Conservation (phyloP, 164 flowering plant species). For the Chimonanthus salicifolius region DNA sequence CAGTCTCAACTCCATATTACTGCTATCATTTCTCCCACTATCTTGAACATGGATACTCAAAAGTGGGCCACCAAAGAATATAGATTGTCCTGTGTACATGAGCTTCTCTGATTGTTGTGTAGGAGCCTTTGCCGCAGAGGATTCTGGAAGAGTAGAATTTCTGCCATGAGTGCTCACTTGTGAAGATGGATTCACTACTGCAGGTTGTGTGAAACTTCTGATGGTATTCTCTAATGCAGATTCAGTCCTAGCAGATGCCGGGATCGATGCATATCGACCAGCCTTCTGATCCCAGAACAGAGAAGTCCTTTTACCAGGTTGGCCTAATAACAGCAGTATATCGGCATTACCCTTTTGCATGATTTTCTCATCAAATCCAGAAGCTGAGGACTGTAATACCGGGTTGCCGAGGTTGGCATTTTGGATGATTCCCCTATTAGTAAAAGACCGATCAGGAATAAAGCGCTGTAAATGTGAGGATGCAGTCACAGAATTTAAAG, state of each 20-base stretch:
- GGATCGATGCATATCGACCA: conserved; percentile 80
- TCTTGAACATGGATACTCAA: conserved; percentile 43
- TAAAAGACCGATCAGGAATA: conserved; percentile 30
- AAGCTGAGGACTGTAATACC: conserved; percentile 20
- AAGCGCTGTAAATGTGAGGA: conserved; percentile 14
- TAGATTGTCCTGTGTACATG: conserved; percentile 72
- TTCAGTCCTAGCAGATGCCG: conserved; percentile 37
- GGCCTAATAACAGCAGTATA: conserved; percentile 37
- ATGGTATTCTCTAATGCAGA: conserved; percentile 39
- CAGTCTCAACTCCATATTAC: conserved; percentile 29
- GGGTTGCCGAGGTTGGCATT: conserved; percentile 21
- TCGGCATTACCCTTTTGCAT: conserved; percentile 37
- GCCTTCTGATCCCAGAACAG: conserved; percentile 98
- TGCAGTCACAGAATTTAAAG: conserved; percentile 25
- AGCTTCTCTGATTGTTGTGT: conserved; percentile 56
- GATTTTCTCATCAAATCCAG: conserved; percentile 48
- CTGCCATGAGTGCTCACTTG: conserved; percentile 30
- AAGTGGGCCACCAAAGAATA: conserved; percentile 92
- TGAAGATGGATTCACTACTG: conserved; percentile 19
- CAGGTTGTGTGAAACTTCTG: conserved; percentile 31
- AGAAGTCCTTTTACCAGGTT: conserved; percentile 58
- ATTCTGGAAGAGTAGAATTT: conserved; percentile 28
- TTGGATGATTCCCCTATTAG: conserved; percentile 24
- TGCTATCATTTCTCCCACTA: conserved; percentile 32
- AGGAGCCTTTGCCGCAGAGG: conserved; percentile 31